phyloP scores from a whole-genome alignment of 306 rosid genomes.

The Gynostemma pentaphyllum region DNA sequence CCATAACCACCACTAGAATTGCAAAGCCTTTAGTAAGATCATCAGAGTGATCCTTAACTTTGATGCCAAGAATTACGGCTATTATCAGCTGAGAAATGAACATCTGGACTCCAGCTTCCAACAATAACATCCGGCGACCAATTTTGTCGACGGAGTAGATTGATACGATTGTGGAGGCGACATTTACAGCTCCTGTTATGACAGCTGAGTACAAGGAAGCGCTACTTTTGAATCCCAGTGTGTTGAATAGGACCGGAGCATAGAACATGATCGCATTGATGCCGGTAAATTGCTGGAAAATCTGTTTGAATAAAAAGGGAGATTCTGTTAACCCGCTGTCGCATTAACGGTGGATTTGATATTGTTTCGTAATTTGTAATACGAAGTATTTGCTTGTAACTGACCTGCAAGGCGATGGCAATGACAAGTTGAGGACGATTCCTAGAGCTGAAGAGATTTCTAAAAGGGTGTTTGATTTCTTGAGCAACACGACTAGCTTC shows the following conservation, averaged over 20 bases:
- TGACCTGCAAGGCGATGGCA: conserved; percentile 17
- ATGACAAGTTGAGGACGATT: conserved; percentile 46
- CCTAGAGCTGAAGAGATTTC: conserved; percentile 26
- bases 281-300: conserved; percentile 64
- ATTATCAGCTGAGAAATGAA: conserved; percentile 40
- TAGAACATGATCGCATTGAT: conserved; percentile 68
- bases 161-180: conserved; percentile 41
- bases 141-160: conserved; percentile 35
- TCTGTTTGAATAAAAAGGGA: conserved; percentile 21
- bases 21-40: conserved; percentile 20
- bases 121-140: conserved; percentile 36
- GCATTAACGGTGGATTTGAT: no score
- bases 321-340: not conserved
- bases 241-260: conserved; percentile 50
- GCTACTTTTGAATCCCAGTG: conserved; percentile 30
- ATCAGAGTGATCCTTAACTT: conserved; percentile 25
- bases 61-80: conserved; percentile 26
- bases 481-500: conserved; percentile 34
- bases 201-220: conserved; percentile 51
- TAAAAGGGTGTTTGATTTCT: conserved; percentile 26
- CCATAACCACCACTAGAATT: conserved; percentile 43
- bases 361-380: no score
- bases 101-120: conserved; percentile 64
- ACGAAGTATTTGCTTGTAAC: not conserved
- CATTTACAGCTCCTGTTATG: conserved; percentile 52